A percentile compares a stretch with the other conserved stretches of the same genome.
Conservation (phyloP, 352 stramenopile genomes). For the Phytophthora podocarpi region DNA sequence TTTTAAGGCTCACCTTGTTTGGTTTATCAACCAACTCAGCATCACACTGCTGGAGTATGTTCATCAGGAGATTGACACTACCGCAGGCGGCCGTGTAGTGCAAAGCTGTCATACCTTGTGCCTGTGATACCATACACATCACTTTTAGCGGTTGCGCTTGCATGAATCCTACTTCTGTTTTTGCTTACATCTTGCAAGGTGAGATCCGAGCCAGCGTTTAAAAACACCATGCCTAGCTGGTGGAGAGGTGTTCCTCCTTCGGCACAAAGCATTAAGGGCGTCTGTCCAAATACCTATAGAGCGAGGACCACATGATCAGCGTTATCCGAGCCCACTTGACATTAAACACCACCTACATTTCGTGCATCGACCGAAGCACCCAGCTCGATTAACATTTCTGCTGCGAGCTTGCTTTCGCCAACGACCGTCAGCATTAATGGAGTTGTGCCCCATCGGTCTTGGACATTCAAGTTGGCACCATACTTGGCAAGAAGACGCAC, state of each 20-base stretch:
- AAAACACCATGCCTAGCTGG: conserved; percentile 74
- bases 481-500: conserved; percentile 82
- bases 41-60: conserved; percentile 70
- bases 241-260: conserved; percentile 64
- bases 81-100: conserved; percentile 68
- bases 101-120: conserved; percentile 71
- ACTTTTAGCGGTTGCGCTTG: neutral
- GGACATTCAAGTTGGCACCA: conserved; percentile 71
- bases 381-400: conserved; percentile 72
- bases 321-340: neutral
- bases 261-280: conserved; percentile 69
- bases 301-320: neutral
- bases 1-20: conserved; percentile 49
- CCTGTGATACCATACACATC: conserved; percentile 30
- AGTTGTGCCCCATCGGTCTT: conserved; percentile 79
- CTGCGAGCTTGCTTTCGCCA: conserved; percentile 63
- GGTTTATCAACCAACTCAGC: conserved; percentile 54
- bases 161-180: neutral
- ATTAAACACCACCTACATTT: conserved; percentile 53
- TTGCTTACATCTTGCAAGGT: conserved; percentile 60
- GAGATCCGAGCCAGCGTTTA: conserved; percentile 68
- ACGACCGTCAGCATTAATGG: conserved; percentile 82
- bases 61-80: conserved; percentile 65
- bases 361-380: conserved; percentile 67
- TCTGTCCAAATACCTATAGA: conserved; percentile 74